Evolutionary conservation across 495 filamentous ascomycete species (phyloP), one percentile per base, ranked within the genome.

Genomic region (Aspergillus nanangensis): DNA sequence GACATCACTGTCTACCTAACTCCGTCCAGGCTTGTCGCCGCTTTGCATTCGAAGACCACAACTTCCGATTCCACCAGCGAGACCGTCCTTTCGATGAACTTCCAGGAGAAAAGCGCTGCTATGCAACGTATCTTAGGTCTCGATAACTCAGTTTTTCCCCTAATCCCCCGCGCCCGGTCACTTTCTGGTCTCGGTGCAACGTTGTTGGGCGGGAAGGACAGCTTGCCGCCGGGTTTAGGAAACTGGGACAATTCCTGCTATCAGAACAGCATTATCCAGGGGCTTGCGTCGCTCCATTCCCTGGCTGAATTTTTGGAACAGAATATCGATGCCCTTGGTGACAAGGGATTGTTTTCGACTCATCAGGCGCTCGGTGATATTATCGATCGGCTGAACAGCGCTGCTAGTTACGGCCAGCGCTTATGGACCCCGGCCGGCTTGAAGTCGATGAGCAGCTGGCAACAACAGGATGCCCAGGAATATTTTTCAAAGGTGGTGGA

Each of bases 391-490:
- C 69, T 96, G 41, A 88, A 87, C 50, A 76, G 83, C 55, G 59
- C 76, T 2, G 60, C 65, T 18, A 87, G 85, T 55, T 77, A 82
- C 50, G 88, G 88, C 24, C 75, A 71, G 52, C 82, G 78, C 31
- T 67, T 95, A 8, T 93, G 88, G 87, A 87, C 87, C 14, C 86
- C 86, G 0, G 62, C 77, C 2, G 80, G 82, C 44, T 59, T 96
- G 11, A 93, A 93, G 58, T 86, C 78, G 10, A 89, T 96, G 82
- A 90, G 83, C 58, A 92, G 85, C 37, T 93, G 86, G 83, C 84
- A 95, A 61, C 94, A 99, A 57, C 94, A 99, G 58, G 94, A 99
- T 70, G 94, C 94, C 4, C 94, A 99, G 63, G 94, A 99, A 62
- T 99, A 96, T 59, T 95, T 87, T 44, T 89, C 90, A 14, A 95